Base-by-base conservation (phyloP, 768 basidiomycete genomes). In the Crucibulum laeve region DNA sequence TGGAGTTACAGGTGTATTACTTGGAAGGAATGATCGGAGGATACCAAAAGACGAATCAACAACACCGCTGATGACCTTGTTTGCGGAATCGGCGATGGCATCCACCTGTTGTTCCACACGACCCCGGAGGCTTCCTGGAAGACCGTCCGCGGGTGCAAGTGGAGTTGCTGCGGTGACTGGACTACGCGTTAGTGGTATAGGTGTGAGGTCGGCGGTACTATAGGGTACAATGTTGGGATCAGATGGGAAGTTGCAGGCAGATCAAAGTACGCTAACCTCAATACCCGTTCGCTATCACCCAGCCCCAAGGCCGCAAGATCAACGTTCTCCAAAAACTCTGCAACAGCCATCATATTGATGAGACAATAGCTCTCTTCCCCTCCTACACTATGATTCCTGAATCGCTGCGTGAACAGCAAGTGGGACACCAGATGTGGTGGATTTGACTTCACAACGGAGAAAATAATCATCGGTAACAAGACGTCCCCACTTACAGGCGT, bases 321-420 rank as follows among this genome's bases (percentile, higher is more conserved):
- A 25, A 97, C 91, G 57, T 93, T 90, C 66, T 95, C 92, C 40
- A 97, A 70, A 60, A 97, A 99, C 58, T 97, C 94, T 1, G 89
- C 90, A 4, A 95, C 93, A 8, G 95, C 95, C 73, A 94, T 82
- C 28, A 96, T 70, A 62, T 96, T 98, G 60, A 97, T 88, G 30
- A 95, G 74, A 46, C 93, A 97, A 55, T 93, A 99, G 38, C 82
- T 84, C 54, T 91, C 89, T 56, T 97, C 92, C 2, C 93, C 93
- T 1, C 82, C 80, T 2, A 77, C 57, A 1, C 67, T 58, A 43
- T 77, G 74, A 43, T 79, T 75, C 30, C 79, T 55, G 53, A 81
- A 84, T 22, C 81, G 67, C 52, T 84, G 72, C 25, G 82, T 73
- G 67, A 75, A 75, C 46, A 84, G 64, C 48, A 94, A 57, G 66